Evolutionary conservation across 805 yeast species (phyloP).

Genomic region (Saccharomycopsis sp.): DNA sequence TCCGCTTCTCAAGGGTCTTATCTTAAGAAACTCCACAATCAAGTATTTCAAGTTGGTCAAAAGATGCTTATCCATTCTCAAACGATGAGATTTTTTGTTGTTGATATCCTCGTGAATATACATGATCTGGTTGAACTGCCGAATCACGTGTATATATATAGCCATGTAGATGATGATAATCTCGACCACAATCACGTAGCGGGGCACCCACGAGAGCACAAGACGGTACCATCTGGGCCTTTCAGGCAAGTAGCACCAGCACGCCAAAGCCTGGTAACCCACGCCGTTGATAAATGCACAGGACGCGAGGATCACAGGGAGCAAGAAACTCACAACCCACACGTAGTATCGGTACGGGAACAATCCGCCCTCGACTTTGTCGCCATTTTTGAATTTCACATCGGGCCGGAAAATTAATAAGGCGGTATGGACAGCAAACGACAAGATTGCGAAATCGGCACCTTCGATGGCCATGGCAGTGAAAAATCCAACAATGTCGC

Average conservation of each 20-base stretch:
- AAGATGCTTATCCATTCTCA: slow-evolving; percentile 16
- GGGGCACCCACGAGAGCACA: slow-evolving; percentile 74
- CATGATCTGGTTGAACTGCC: slow-evolving; percentile 51
- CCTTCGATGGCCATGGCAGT: slow-evolving; percentile 77
- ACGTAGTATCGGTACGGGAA: slow-evolving; percentile 49
- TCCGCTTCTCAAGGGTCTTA: not conserved
- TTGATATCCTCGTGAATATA: slow-evolving; percentile 27
- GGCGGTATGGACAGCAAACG: slow-evolving; percentile 76
- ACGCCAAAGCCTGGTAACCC: slow-evolving; percentile 54
- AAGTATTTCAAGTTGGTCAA: slow-evolving; percentile 21
- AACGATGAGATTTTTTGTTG: slow-evolving; percentile 17
- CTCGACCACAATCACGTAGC: slow-evolving; percentile 57
- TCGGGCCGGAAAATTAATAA: slow-evolving; percentile 61
- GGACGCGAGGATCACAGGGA: slow-evolving; percentile 63
- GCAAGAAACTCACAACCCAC: slow-evolving; percentile 48
- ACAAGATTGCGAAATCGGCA: slow-evolving; percentile 72
- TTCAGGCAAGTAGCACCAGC: slow-evolving; percentile 77
- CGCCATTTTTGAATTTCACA: slow-evolving; percentile 33
- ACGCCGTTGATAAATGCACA: slow-evolving; percentile 54
- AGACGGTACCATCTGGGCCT: slow-evolving; percentile 66
- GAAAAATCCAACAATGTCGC: slow-evolving; percentile 67
- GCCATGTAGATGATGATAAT: slow-evolving; percentile 61
- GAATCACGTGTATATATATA: slow-evolving; percentile 65
- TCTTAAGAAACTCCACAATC: slow-evolving; percentile 24
- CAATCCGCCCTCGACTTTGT: slow-evolving; percentile 63